phyloP scores from a whole-genome alignment of 2,329 filamentous ascomycete species.

The Berkeleyomyces basicola region DNA sequence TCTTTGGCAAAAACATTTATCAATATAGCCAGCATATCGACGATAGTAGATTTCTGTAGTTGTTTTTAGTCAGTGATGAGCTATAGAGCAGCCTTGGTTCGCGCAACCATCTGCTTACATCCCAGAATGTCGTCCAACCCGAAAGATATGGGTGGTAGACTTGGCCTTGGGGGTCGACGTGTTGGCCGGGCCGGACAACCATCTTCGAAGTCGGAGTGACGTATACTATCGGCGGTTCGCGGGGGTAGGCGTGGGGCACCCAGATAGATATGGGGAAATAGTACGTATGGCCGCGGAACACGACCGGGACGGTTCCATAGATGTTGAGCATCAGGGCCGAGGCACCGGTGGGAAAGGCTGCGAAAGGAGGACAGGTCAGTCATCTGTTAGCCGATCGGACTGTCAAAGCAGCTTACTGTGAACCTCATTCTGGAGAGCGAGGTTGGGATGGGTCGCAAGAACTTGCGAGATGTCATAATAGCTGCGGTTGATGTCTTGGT shows the following conservation, averaged over 20 bases:
- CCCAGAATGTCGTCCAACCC: constrained; percentile 77
- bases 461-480: constrained; percentile 82
- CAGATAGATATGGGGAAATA: constrained; percentile 84
- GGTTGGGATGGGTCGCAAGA: constrained; percentile 60
- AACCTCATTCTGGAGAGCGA: constrained; percentile 79
- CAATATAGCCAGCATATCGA: constrained; percentile 68
- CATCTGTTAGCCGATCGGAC: not conserved
- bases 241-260: constrained; percentile 81
- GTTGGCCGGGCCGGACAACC: constrained; percentile 79
- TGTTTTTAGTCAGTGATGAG: constrained; percentile 14
- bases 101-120: constrained; percentile 42
- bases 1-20: constrained; percentile 86
- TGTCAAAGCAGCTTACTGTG: constrained; percentile 50
- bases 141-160: constrained; percentile 93
- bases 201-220: constrained; percentile 79
- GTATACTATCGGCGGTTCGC: constrained; percentile 71
- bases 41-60: constrained; percentile 57
- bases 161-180: constrained; percentile 83
- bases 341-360: constrained; percentile 76
- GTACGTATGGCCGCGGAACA: constrained; percentile 77
- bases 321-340: constrained; percentile 78
- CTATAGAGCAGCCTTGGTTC: not conserved
- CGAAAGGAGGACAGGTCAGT: constrained; percentile 11
- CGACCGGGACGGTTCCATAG: constrained; percentile 75
- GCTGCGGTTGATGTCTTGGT: constrained; percentile 78